These are phyloP conservation scores for Waltiozyma sp. DNA, from an alignment of 1,139 yeast species.

Conservation along the genomic window DNA sequence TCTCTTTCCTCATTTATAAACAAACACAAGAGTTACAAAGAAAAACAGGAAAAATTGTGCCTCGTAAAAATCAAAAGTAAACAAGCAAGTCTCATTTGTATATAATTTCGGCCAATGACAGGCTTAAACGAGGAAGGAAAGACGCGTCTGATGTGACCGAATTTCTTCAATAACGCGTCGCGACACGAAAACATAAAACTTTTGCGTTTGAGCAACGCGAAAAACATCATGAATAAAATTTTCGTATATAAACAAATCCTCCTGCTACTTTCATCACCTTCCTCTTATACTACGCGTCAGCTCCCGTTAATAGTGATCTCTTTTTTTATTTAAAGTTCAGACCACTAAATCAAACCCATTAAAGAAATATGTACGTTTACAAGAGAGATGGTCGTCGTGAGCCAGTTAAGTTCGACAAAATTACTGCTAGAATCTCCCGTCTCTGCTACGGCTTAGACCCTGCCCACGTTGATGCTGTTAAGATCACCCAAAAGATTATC, in stretches of 20 bases:
- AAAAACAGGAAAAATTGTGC: no score
- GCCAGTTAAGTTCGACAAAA: constrained; percentile 73
- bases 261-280: background rate
- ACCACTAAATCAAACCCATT: background rate
- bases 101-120: background rate
- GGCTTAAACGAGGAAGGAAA: background rate
- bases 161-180: background rate
- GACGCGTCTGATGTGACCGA: background rate
- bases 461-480: constrained; percentile 76
- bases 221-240: background rate
- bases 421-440: constrained; percentile 53
- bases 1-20: no score
- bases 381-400: constrained; percentile 75
- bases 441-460: constrained; percentile 79
- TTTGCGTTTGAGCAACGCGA: background rate
- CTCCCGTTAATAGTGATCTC: background rate
- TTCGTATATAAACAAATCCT: background rate
- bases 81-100: background rate
- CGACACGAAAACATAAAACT: background rate
- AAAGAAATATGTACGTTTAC: constrained; percentile 39
- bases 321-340: background rate
- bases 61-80: background rate
- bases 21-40: no score
- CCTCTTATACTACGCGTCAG: background rate
- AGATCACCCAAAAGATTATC: constrained; percentile 80